Evolutionary conservation across 2,329 filamentous ascomycete species (phyloP).

Genomic region (Sclerotinia spermophila): DNA sequence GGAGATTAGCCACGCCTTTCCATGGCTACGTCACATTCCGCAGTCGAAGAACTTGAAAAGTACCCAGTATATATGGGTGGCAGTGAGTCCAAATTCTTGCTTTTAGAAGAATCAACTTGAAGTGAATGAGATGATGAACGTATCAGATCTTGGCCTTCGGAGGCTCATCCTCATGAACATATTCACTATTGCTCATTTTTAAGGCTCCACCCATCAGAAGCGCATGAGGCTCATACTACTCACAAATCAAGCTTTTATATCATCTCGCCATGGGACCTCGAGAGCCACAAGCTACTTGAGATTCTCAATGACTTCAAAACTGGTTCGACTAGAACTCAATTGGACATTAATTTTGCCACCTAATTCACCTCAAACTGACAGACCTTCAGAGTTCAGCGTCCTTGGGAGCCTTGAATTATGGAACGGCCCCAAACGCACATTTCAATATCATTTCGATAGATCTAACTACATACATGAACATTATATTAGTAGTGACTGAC

Average conservation of each 20-base stretch:
- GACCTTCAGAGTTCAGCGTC: neutral
- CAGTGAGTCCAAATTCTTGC: neutral
- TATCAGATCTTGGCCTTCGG: neutral
- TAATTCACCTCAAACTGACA: neutral
- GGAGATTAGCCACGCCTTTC: neutral
- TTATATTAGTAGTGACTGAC: neutral
- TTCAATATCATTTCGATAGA: neutral
- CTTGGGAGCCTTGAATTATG: neutral
- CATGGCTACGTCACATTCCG: neutral
- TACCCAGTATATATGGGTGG: neutral
- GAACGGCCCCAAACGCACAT: neutral
- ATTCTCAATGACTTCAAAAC: neutral
- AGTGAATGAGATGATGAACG: neutral
- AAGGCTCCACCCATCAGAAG: accelerated
- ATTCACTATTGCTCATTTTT: too few species aligned
- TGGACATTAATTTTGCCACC: neutral
- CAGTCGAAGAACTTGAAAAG: neutral
- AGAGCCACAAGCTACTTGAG: neutral
- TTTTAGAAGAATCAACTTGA: neutral
- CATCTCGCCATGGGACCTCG: neutral
- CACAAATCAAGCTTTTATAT: neutral
- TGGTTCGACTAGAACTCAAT: neutral
- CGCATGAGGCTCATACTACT: neutral
- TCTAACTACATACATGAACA: neutral
- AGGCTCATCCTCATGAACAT: neutral